Conservation (phyloP, 1,139 yeast genomes). For the Kodamaea derodonti region DNA sequence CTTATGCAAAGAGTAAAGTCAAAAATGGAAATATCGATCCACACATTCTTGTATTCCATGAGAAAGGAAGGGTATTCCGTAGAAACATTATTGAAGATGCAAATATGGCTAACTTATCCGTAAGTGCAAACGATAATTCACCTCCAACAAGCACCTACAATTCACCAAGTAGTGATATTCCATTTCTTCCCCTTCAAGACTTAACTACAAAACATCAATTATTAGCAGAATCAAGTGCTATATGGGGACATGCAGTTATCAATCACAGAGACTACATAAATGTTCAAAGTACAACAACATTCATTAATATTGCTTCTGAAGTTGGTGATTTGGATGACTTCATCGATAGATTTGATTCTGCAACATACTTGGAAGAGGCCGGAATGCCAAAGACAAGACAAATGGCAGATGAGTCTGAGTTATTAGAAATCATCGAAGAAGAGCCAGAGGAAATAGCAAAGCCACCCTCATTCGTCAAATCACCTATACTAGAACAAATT, state of each 20-base stretch:
- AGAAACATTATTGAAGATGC: conserved; percentile 36
- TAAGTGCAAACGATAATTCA: too few species aligned
- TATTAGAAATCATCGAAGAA: conserved; percentile 15
- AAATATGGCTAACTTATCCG: conserved; percentile 20
- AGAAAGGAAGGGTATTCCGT: conserved; percentile 46
- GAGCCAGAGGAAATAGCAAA: conserved; percentile 13
- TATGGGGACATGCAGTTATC: conserved; percentile 56
- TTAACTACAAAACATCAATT: conserved; percentile 41
- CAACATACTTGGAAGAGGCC: conserved; percentile 40
- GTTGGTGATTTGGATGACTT: conserved; percentile 49
- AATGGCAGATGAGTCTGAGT: not conserved
- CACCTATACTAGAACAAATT: conserved; percentile 23
- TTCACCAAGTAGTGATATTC: conserved; percentile 42
- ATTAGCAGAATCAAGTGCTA: conserved; percentile 73
- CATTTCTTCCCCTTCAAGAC: conserved; percentile 60
- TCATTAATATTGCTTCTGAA: conserved; percentile 51
- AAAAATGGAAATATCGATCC: conserved; percentile 14
- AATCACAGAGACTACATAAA: conserved; percentile 42
- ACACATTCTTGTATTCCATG: conserved; percentile 41
- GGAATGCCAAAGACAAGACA: conserved; percentile 20
- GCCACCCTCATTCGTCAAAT: conserved; percentile 15
- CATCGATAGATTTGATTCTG: conserved; percentile 42
- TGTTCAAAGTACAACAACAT: conserved; percentile 43
- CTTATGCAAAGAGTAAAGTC: conserved; percentile 46
- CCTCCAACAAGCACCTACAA: too few species aligned